phyloP scores from a whole-genome alignment of 257 asterid genomes.

The Solanum arcanum region DNA sequence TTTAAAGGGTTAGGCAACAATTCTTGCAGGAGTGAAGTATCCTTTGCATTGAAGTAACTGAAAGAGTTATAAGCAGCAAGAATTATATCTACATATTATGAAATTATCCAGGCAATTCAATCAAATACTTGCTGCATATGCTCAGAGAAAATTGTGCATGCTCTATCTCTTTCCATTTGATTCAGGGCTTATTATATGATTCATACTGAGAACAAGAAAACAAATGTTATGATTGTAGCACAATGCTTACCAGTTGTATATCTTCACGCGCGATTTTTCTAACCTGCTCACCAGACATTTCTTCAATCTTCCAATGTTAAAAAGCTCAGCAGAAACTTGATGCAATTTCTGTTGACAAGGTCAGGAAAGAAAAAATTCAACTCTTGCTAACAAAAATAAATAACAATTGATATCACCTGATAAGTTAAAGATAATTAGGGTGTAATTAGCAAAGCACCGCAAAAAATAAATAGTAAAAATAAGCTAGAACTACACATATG shows the following conservation, averaged over 20 bases:
- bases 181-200: neutral
- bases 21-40: neutral
- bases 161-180: neutral
- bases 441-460: neutral
- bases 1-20: neutral
- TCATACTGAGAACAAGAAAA: neutral
- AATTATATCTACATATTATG: neutral
- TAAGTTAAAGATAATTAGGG: neutral
- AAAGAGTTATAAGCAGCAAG: neutral
- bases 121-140: neutral
- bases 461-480: neutral
- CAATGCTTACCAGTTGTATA: constrained; percentile 9
- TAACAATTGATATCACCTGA: neutral
- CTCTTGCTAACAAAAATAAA: neutral
- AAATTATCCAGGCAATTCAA: neutral
- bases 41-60: neutral
- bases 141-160: neutral
- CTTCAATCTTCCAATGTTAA: neutral
- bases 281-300: constrained; percentile 6
- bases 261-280: constrained; percentile 5
- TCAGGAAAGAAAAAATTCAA: neutral
- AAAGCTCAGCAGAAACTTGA: neutral
- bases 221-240: neutral
- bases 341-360: neutral
- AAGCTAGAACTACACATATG: neutral